Percentiles rank a stretch among this genome's conserved stretches.
Conservation (phyloP, 2,329 filamentous ascomycete genomes). For the Pestalotiopsis sp. region DNA sequence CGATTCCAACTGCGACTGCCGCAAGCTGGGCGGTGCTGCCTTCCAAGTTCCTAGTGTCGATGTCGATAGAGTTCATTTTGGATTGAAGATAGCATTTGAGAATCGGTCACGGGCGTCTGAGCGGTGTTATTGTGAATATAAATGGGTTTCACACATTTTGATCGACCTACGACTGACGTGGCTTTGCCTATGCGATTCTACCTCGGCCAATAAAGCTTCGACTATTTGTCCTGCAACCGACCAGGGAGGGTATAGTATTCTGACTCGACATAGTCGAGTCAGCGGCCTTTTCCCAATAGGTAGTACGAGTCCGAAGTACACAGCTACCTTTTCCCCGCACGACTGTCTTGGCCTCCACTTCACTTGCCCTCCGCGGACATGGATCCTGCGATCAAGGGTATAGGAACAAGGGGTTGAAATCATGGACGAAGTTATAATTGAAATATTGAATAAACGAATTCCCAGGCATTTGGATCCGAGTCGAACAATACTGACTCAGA, state of each 20-base stretch:
- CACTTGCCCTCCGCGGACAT: background rate
- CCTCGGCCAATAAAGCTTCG: background rate
- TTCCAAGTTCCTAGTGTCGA: background rate
- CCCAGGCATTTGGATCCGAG: background rate
- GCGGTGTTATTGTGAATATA: background rate
- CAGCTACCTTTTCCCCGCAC: background rate
- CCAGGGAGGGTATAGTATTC: background rate
- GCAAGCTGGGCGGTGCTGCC: background rate
- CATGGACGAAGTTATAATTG: background rate
- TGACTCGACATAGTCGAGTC: slow-evolving; percentile 1
- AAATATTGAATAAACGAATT: background rate
- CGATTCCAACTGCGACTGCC: background rate
- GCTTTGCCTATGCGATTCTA: background rate
- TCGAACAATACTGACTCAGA: background rate
- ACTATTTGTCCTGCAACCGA: background rate
- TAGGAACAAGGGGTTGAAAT: background rate
- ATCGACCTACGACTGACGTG: background rate
- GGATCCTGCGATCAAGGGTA: background rate
- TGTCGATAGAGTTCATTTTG: background rate
- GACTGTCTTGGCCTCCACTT: background rate
- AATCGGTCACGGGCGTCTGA: background rate
- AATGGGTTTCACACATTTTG: background rate
- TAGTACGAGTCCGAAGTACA: too few species aligned
- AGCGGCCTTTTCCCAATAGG: background rate
- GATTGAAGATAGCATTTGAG: background rate